Conservation (phyloP, 108 stramenopile species). For the Cyclotella atomus region DNA sequence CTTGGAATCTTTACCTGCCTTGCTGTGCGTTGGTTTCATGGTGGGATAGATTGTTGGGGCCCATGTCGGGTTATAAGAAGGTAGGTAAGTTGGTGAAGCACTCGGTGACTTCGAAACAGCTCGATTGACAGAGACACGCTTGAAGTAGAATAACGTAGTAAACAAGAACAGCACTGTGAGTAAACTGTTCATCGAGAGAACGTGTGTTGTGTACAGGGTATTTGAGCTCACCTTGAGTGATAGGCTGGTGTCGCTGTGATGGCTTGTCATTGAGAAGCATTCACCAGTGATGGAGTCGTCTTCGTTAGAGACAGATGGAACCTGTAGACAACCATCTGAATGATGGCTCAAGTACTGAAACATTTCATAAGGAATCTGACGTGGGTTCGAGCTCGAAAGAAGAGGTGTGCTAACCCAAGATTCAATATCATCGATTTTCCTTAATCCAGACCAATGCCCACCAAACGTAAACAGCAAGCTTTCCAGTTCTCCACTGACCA, state of each 20-base stretch:
- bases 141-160: too few relatives aligned
- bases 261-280: background rate
- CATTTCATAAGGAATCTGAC: background rate
- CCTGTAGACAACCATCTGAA: background rate
- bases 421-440: background rate
- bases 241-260: background rate
- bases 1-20: background rate
- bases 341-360: background rate
- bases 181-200: too few relatives aligned
- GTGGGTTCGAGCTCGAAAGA: background rate
- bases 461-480: constrained; percentile 1
- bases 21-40: background rate
- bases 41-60: too few relatives aligned
- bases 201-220: background rate
- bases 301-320: background rate
- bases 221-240: background rate
- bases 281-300: background rate
- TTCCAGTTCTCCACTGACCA: constrained; percentile 1
- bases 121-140: too few relatives aligned
- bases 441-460: background rate
- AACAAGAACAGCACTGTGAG: too few relatives aligned
- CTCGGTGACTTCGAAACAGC: background rate
- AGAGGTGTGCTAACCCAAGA: background rate
- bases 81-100: background rate
- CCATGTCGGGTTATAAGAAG: too few relatives aligned